A percentile compares a stretch with the other conserved stretches of the same genome.
Evolutionary conservation across 2,329 filamentous ascomycete genomes (phyloP).

Genomic region (Fusarium longipes): DNA sequence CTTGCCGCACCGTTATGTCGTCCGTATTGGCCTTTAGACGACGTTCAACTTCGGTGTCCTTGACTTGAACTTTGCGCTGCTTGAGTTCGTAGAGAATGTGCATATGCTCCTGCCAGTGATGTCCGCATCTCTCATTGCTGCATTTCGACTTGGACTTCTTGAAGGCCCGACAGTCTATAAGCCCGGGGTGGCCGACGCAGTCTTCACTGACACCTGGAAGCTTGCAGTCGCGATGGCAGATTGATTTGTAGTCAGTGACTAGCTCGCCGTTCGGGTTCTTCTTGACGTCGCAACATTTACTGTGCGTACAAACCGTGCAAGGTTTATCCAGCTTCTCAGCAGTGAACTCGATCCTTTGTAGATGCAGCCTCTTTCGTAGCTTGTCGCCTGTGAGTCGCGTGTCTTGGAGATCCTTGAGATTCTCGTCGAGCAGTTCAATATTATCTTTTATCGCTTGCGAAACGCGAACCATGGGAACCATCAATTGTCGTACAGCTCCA

Average conservation of each 20-base stretch:
- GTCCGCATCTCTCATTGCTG: not conserved
- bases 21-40: not conserved
- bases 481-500: conserved; percentile 6
- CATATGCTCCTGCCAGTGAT: conserved; percentile 28
- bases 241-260: conserved; percentile 20
- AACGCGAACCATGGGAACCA: conserved; percentile 35
- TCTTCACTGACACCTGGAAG: conserved; percentile 17
- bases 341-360: conserved; percentile 4
- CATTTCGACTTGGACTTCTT: not conserved
- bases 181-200: not conserved
- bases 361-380: conserved; percentile 1
- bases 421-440: not conserved
- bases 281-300: conserved; percentile 21
- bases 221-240: conserved; percentile 25
- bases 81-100: conserved; percentile 21
- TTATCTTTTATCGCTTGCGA: conserved; percentile 15
- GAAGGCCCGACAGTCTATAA: conserved; percentile 12
- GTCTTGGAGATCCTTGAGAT: conserved; percentile 7
- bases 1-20: conserved; percentile 11
- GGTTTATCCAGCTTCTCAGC: conserved; percentile 5
- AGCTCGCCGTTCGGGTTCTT: not conserved
- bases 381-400: not conserved
- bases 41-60: conserved; percentile 15
- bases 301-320: conserved; percentile 27
- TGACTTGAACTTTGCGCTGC: not conserved